These are phyloP conservation scores for Myrica gale DNA, from an alignment of 306 rosid species.

Conservation along the genomic window DNA sequence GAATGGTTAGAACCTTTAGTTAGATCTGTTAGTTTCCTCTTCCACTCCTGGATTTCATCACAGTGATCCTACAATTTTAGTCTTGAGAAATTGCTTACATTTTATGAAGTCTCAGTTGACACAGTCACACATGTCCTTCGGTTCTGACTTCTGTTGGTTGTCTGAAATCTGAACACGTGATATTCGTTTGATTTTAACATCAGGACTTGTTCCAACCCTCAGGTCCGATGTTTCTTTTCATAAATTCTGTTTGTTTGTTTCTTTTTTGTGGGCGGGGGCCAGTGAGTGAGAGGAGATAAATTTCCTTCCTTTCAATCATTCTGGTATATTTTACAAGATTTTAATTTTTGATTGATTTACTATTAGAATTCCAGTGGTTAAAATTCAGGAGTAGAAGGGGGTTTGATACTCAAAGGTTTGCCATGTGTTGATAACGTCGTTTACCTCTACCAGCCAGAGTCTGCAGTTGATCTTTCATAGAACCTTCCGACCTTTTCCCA, in stretches of 20 bases:
- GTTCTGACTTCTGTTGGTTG: not conserved
- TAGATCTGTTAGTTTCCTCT: not conserved
- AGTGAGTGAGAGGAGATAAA: not conserved
- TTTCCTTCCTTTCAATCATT: not conserved
- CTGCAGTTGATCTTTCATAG: too few species aligned
- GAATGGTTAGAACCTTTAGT: conserved; percentile 68
- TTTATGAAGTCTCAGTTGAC: not conserved
- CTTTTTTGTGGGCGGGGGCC: not conserved
- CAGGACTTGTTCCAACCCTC: not conserved
- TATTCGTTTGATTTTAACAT: not conserved
- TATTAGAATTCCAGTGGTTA: not conserved
- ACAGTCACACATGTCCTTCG: not conserved
- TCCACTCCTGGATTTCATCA: not conserved
- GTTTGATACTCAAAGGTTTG: not conserved
- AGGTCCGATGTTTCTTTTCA: not conserved
- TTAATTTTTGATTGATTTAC: not conserved
- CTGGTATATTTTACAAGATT: not conserved
- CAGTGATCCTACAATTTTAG: not conserved
- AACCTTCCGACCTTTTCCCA: not conserved
- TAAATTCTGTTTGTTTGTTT: not conserved
- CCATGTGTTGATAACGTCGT: not conserved
- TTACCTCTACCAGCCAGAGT: not conserved
- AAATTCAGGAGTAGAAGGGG: not conserved
- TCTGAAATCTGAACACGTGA: not conserved
- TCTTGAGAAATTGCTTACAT: not conserved